Evolutionary conservation across 495 filamentous ascomycete genomes (phyloP).

Genomic region (Aspergillus ellipticus): DNA sequence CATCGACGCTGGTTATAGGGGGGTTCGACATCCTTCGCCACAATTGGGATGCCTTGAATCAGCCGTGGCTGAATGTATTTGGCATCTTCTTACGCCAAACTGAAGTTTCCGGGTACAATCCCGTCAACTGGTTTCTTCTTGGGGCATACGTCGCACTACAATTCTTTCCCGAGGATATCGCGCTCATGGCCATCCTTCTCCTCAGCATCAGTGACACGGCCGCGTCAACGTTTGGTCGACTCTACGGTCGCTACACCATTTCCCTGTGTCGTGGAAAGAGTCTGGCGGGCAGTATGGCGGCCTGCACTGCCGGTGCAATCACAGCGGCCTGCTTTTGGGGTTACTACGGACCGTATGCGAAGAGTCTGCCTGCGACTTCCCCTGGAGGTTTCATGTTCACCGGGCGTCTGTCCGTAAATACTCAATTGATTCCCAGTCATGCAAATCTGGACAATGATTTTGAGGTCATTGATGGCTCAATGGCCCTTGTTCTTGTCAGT

Average conservation of each 20-base stretch:
- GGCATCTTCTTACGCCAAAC: neutral
- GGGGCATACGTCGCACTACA: neutral
- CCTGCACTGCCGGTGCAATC: neutral
- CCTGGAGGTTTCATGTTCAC: neutral
- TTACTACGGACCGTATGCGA: neutral
- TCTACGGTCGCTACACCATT: neutral
- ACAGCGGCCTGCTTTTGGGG: conserved; percentile 1
- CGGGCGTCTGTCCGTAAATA: neutral
- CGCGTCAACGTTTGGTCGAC: neutral
- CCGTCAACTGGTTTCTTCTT: neutral
- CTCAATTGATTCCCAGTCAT: neutral
- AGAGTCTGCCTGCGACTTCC: too few species aligned
- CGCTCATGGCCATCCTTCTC: neutral
- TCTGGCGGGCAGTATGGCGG: neutral
- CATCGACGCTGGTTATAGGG: too few species aligned
- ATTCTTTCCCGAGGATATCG: neutral
- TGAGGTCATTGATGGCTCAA: neutral
- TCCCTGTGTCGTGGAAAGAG: neutral
- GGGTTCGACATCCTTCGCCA: too few species aligned
- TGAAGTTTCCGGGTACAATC: neutral
- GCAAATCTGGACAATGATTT: neutral
- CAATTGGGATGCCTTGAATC: too few species aligned
- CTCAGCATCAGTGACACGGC: neutral
- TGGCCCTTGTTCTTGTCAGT: neutral
- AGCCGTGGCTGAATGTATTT: neutral